These are phyloP conservation scores for Hypoxylon crocopeplum DNA, from an alignment of 495 filamentous ascomycete species.

Conservation along the genomic window DNA sequence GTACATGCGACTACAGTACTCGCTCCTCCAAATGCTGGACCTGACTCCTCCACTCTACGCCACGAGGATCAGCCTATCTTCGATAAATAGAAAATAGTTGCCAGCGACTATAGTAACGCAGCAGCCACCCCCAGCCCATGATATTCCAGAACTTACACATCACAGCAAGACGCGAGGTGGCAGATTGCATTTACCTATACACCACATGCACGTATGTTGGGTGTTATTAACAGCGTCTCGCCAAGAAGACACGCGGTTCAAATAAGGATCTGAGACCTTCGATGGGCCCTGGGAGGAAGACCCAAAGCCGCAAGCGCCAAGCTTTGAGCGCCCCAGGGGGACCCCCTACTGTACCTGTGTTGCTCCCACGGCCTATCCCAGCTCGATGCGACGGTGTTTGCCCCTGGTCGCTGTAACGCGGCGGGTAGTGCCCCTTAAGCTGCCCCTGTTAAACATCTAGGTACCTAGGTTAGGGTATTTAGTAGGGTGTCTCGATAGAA, in stretches of 20 bases:
- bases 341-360: background rate
- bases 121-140: too few relatives aligned
- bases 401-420: constrained; percentile 8
- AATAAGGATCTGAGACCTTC: constrained; percentile 24
- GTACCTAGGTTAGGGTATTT: too few relatives aligned
- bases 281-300: background rate
- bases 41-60: too few relatives aligned
- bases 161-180: too few relatives aligned
- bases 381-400: background rate
- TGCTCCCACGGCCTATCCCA: background rate
- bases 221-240: constrained; percentile 22
- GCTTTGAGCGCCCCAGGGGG: constrained; percentile 6
- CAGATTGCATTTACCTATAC: too few relatives aligned
- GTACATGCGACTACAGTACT: constrained; percentile 5
- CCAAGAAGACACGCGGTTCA: constrained; percentile 31
- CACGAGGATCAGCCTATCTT: too few relatives aligned
- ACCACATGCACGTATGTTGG: too few relatives aligned
- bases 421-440: constrained; percentile 1
- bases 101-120: too few relatives aligned
- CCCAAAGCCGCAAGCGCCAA: constrained; percentile 31
- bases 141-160: too few relatives aligned
- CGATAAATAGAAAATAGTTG: too few relatives aligned
- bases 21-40: too few relatives aligned
- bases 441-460: background rate
- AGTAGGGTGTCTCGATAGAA: too few relatives aligned